Evolutionary conservation across 2,329 filamentous ascomycete species (phyloP).

Genomic region (Aspergillus texensis): DNA sequence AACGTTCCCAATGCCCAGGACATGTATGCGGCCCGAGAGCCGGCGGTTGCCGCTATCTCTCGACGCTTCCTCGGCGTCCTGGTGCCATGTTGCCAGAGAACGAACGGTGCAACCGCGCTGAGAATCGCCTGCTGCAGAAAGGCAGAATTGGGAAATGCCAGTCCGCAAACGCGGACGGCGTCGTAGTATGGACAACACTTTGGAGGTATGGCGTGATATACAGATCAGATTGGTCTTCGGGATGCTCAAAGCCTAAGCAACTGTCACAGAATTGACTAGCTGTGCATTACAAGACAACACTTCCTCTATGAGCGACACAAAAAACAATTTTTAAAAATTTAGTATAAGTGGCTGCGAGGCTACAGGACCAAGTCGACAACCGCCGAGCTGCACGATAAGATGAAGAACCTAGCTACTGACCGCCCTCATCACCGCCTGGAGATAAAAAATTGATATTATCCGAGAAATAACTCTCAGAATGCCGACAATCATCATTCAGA

Average conservation of each 20-base stretch:
- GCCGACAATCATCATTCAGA: slow-evolving; percentile 13
- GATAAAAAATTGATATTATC: slow-evolving; percentile 23
- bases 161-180: slow-evolving; percentile 38
- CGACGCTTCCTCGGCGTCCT: slow-evolving; percentile 28
- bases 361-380: not conserved
- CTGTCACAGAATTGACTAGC: not conserved
- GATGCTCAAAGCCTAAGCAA: not conserved
- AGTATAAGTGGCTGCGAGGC: not conserved
- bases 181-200: slow-evolving; percentile 39
- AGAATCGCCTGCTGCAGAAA: not conserved
- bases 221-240: not conserved
- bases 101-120: slow-evolving; percentile 14
- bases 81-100: slow-evolving; percentile 31
- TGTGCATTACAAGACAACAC: not conserved
- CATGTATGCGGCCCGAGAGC: slow-evolving; percentile 51
- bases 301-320: not conserved
- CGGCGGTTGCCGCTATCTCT: slow-evolving; percentile 21
- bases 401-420: slow-evolving; percentile 9
- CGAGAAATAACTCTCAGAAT: not conserved
- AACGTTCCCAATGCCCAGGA: slow-evolving; percentile 77
- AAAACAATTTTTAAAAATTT: not conserved
- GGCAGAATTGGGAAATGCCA: slow-evolving; percentile 22
- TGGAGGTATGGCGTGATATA: slow-evolving; percentile 21
- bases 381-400: not conserved
- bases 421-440: slow-evolving; percentile 25